Evolutionary conservation across 805 yeast species (phyloP).

Genomic region (Yamadazyma insecticola): DNA sequence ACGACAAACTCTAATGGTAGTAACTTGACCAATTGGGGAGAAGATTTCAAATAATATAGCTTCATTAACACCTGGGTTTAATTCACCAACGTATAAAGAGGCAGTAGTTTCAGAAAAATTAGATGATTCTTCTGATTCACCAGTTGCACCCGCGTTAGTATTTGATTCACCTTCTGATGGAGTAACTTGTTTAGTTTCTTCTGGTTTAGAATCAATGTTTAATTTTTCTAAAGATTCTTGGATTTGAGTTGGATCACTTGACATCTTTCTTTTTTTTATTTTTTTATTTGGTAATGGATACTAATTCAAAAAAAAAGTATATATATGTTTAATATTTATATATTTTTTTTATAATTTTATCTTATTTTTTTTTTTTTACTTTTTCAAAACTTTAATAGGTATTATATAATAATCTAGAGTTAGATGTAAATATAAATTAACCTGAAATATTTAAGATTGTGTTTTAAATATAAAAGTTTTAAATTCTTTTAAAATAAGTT

Average conservation of each 20-base stretch:
- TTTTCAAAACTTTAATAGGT: too few relatives aligned
- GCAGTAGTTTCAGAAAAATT: constrained; percentile 59
- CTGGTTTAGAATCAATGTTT: constrained; percentile 35
- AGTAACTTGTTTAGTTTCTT: constrained; percentile 19
- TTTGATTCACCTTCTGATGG: constrained; percentile 14
- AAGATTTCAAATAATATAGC: constrained; percentile 92
- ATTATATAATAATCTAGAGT: too few relatives aligned
- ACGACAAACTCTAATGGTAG: constrained; percentile 98
- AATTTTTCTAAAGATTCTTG: constrained; percentile 46
- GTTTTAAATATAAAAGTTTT: too few relatives aligned
- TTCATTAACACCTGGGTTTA: constrained; percentile 88
- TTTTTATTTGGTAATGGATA: constrained; percentile 3
- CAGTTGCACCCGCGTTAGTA: constrained; percentile 24
- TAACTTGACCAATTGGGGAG: constrained; percentile 90
- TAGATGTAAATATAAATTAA: too few relatives aligned
- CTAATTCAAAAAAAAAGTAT: background rate
- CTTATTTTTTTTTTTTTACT: constrained; percentile 3
- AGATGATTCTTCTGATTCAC: constrained; percentile 26
- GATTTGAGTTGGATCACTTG: constrained; percentile 40
- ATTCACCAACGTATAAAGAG: constrained; percentile 95
- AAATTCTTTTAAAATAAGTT: too few relatives aligned
- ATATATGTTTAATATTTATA: constrained; percentile 1
- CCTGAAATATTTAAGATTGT: too few relatives aligned
- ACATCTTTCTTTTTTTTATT: constrained; percentile 12
- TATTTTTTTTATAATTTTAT: constrained; percentile 2